Base-by-base conservation (phyloP, 2,329 filamentous ascomycete species). In the Blumeriella jaapii region DNA sequence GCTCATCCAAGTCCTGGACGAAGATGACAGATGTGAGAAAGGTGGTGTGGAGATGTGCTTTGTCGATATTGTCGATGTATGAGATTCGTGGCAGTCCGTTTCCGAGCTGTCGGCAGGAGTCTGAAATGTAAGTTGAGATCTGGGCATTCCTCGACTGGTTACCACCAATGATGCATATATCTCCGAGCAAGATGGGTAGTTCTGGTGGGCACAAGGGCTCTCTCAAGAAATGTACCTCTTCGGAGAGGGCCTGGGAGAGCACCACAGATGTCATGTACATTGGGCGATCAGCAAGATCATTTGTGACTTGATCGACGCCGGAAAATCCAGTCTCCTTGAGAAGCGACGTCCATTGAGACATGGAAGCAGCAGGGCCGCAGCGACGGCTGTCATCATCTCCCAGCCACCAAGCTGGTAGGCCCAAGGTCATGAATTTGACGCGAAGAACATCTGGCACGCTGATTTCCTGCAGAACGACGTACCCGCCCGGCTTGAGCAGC, bases 381-480 rank as follows among this genome's bases (percentile, higher is more conserved):
- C 14, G 23, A 6, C 46, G 28, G 5, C 39, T 44, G 11, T 45
- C 38, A 6, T 44, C 42, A 14, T 16, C 19, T 11, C 44, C 47
- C 10, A 25, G 7, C 46, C 46, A 47, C 42, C 44, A 47, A n/a
- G 37, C 42, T 6, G 40, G 33, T 10, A 39, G 12, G 20, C 31
- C 27, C 13, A 33, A 26, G n/a, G 32, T 31, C 17, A 35, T 31
- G 27, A 39, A 35, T 13, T 28, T 27, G 11, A 43, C 9, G 1
- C 49, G 54, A 9, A 65, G 40, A 3, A 33, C 30, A 2, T 46
- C 33, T 3, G 67, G 45, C 4, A 67, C 47, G 1, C 34, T 36
- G 2, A 61, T 42, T 39, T 71, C 67, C 4, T 61, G 38, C 0
- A 68, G 29, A 1, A 70, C 23, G 0, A 72, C 48, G 23, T 61